Evolutionary conservation across 306 rosid genomes (phyloP).

Genomic region (Quercus engelmannii): DNA sequence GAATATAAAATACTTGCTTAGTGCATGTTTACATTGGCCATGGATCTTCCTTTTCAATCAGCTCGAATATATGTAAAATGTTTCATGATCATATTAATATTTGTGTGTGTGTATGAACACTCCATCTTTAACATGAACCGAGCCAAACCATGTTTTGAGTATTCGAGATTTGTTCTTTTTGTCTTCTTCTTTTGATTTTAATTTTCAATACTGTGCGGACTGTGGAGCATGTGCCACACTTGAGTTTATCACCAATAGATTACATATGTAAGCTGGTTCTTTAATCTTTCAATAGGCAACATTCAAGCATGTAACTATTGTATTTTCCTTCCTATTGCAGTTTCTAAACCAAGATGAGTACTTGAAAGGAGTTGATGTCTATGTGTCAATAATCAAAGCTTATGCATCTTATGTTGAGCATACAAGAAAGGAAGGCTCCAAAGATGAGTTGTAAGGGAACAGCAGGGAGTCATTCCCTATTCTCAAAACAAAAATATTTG

Average conservation of each 20-base stretch:
- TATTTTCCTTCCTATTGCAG: constrained; percentile 39
- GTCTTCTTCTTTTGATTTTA: too few relatives aligned
- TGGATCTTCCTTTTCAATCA: neutral
- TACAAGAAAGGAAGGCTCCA: constrained; percentile 26
- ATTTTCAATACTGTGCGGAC: neutral
- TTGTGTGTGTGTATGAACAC: neutral
- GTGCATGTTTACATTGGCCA: neutral
- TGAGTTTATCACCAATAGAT: neutral
- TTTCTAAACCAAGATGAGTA: constrained; percentile 77
- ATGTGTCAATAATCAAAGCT: constrained; percentile 62
- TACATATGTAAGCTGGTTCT: neutral
- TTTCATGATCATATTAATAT: neutral
- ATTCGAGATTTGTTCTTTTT: neutral
- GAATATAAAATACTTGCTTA: neutral
- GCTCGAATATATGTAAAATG: neutral
- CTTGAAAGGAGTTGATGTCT: constrained; percentile 72
- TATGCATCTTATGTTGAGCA: constrained; percentile 56
- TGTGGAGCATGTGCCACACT: too few relatives aligned
- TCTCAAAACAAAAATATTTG: neutral
- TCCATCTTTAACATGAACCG: neutral
- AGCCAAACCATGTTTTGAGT: neutral
- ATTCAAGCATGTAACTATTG: neutral
- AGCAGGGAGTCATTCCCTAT: neutral
- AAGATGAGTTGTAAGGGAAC: constrained; percentile 67
- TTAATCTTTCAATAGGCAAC: neutral